Conservation (phyloP, 2,329 filamentous ascomycete genomes). For the Colletotrichum karsti region DNA sequence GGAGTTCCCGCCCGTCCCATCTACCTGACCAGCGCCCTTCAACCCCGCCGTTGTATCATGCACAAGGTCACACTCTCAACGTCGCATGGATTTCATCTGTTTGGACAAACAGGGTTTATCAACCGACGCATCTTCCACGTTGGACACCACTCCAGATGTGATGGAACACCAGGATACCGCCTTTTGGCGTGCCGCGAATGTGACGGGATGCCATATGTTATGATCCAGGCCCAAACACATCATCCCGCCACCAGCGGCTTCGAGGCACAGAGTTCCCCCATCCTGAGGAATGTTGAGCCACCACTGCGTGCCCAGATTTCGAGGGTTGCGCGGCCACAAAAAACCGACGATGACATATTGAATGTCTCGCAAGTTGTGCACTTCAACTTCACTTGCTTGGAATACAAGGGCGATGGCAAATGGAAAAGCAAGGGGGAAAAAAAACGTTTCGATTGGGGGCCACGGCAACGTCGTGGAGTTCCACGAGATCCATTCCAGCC, state of each 20-base stretch:
- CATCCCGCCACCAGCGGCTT: background rate
- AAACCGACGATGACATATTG: background rate
- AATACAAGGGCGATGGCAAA: background rate
- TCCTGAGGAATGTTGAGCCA: background rate
- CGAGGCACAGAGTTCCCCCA: background rate
- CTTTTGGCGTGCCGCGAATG: background rate
- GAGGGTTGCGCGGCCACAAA: background rate
- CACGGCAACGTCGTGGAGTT: background rate
- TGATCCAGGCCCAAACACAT: background rate
- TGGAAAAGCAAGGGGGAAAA: background rate
- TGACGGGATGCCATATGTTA: background rate
- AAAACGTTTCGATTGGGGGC: background rate
- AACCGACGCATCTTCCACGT: background rate
- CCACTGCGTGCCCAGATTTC: background rate
- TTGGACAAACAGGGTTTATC: constrained; percentile 7
- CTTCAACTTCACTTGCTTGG: background rate
- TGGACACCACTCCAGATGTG: background rate
- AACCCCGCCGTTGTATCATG: constrained; percentile 23
- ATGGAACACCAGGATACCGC: background rate
- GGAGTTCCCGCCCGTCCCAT: constrained; percentile 29
- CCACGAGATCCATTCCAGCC: constrained; percentile 13
- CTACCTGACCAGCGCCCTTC: constrained; percentile 1
- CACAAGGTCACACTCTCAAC: constrained; percentile 15
- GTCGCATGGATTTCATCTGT: constrained; percentile 23
- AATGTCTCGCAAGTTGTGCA: background rate